phyloP scores from a whole-genome alignment of 768 basidiomycete genomes.

The Hortiboletus campestris region DNA sequence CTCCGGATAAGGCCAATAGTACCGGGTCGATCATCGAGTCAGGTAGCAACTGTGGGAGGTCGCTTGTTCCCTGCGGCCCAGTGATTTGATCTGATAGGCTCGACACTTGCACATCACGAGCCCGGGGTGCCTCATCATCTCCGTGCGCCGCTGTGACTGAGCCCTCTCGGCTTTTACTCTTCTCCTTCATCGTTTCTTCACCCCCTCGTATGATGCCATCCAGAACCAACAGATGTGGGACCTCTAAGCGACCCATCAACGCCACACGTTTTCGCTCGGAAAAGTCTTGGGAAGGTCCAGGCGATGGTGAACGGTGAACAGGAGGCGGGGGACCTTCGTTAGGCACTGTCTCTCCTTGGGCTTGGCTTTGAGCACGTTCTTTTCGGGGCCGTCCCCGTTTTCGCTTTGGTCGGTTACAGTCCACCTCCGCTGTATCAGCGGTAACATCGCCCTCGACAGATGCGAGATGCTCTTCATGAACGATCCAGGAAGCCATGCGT shows the following conservation, averaged over 20 bases:
- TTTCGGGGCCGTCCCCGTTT: slow-evolving; percentile 11
- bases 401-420: slow-evolving; percentile 1
- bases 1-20: slow-evolving; percentile 27
- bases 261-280: slow-evolving; percentile 21
- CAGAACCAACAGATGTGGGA: slow-evolving; percentile 32
- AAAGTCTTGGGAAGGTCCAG: neutral
- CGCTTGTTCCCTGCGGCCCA: neutral
- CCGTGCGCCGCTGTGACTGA: neutral
- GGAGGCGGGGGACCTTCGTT: neutral
- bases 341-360: neutral
- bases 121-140: slow-evolving; percentile 2
- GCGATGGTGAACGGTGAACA: neutral
- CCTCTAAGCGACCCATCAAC: slow-evolving; percentile 29
- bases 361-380: neutral
- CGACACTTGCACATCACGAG: neutral
- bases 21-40: slow-evolving; percentile 32
- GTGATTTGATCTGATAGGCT: neutral
- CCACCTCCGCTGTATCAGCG: neutral
- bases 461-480: slow-evolving; percentile 9
- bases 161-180: slow-evolving; percentile 10
- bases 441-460: neutral
- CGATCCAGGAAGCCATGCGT: slow-evolving; percentile 27
- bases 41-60: neutral
- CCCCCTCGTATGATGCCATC: slow-evolving; percentile 36
- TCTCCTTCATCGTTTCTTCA: slow-evolving; percentile 19